Evolutionary conservation across 345 rosid genomes (phyloP).

Genomic region (thale cress (Arabidopsis thaliana)): DNA sequence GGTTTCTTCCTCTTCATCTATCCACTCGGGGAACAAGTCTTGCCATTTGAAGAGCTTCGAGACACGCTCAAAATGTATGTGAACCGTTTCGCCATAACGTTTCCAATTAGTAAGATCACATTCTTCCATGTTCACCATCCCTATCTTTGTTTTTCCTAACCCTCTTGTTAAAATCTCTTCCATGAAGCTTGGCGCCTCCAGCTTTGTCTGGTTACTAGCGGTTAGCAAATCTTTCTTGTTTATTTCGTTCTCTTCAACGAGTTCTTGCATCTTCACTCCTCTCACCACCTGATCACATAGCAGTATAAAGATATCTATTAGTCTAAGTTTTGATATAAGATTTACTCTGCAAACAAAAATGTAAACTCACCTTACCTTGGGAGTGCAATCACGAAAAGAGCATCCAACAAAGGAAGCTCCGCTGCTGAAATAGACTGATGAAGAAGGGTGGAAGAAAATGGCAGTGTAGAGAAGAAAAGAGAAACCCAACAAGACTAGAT

Average conservation of each 20-base stretch:
- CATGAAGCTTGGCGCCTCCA: constrained; percentile 71
- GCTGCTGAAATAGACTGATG: constrained; percentile 59
- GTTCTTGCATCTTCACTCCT: constrained; percentile 65
- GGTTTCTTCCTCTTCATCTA: constrained; percentile 88
- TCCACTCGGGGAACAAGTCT: constrained; percentile 94
- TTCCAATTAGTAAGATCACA: constrained; percentile 67
- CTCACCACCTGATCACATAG: constrained; percentile 51
- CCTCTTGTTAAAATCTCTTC: constrained; percentile 55
- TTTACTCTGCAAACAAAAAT: background rate
- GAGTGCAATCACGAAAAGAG: constrained; percentile 79
- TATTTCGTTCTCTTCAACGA: constrained; percentile 45
- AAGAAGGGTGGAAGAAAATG: constrained; percentile 72
- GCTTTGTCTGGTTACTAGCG: constrained; percentile 47
- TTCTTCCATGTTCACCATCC: constrained; percentile 81
- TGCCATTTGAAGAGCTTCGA: constrained; percentile 71
- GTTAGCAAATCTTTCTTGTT: constrained; percentile 13
- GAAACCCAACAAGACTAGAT: constrained; percentile 63
- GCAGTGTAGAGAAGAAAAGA: constrained; percentile 63
- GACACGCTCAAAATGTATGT: constrained; percentile 59
- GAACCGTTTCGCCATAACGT: constrained; percentile 59
- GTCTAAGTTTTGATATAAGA: background rate
- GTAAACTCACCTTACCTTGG: constrained; percentile 89
- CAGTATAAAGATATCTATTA: background rate
- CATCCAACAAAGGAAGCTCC: constrained; percentile 74
- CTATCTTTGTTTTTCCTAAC: constrained; percentile 59